Base-by-base conservation (phyloP, 1,284 basidiomycete genomes). In the Melampsora americana region DNA sequence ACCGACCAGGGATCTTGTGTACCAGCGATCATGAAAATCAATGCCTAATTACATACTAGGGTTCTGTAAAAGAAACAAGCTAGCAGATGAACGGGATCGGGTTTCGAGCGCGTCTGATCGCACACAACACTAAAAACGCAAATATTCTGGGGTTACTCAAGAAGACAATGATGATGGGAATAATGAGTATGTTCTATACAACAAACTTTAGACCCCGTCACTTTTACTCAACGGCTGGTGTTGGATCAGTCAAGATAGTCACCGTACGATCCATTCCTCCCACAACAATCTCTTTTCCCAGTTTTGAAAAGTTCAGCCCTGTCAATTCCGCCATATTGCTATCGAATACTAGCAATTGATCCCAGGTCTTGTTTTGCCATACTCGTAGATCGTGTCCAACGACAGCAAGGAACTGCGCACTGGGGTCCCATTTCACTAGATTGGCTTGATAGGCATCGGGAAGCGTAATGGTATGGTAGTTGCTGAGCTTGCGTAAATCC, bases 331-430 rank as follows among this genome's bases (percentile, higher is more conserved):
- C 84, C 11, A 88, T 89, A 71, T 90, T 92, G 78, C 93, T 91
- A 78, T 93, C 92, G 80, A 92, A 88, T 80, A 87, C 86, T 66
- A 87, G 85, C 30, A 97, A 84, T 83, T 93, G 91, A 77, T 93
- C 91, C 92, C 94, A 97, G 0, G 88, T 89, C 87, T 98, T 99
- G 86, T 97, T 92, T 66, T 90, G 90, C 82, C 89, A 95, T 59
- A 98, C 85, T 23, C 90, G 86, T 35, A 90, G 86, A 78, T 89
- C 89, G 72, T 86, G 91, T 35, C 94, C 95, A 1, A 89, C 90
- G 39, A 95, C 89, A 39, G 89, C 90, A 66, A 99, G 86, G 85
- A 91, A 92, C 83, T 93, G 91, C 1, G 93, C 92, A 78, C 91
- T 91, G 39, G 87, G 85, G 82, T 99, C 95, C 81, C 95, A 98